Conservation (phyloP, 2,329 filamentous ascomycete species). For the Tolypocladium nubicola region DNA sequence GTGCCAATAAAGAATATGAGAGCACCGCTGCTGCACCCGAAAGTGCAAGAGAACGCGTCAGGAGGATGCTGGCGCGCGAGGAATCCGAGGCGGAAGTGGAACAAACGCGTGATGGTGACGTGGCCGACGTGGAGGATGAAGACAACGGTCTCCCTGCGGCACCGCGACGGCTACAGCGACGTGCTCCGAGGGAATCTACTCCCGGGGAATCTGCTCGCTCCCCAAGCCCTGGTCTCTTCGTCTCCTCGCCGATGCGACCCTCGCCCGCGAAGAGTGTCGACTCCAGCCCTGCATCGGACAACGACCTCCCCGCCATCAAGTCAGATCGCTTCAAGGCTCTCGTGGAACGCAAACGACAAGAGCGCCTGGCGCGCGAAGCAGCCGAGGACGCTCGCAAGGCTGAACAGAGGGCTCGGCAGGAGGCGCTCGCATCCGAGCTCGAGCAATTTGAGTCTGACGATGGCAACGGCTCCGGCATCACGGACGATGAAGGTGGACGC, state of each 20-base stretch:
- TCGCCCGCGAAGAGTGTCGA: conserved; percentile 17
- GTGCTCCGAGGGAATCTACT: conserved; percentile 21
- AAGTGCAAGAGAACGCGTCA: conserved; percentile 30
- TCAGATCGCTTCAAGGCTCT: conserved; percentile 60
- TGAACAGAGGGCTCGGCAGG: conserved; percentile 28
- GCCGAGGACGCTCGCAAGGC: conserved; percentile 38
- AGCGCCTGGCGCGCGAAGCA: conserved; percentile 57
- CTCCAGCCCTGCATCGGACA: conserved; percentile 31
- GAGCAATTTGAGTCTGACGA: conserved; percentile 23
- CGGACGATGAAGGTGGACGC: conserved; percentile 52
- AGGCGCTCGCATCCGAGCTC: conserved; percentile 23
- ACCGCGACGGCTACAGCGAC: conserved; percentile 28
- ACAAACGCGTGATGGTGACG: conserved; percentile 16
- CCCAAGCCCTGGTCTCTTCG: conserved; percentile 40
- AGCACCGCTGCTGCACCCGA: conserved; percentile 11
- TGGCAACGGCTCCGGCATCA: conserved; percentile 39
- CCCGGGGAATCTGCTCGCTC: conserved; percentile 15
- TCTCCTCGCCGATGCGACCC: conserved; percentile 35
- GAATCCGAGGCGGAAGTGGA: conserved; percentile 12
- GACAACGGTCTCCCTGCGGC: conserved; percentile 30
- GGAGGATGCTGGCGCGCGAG: conserved; percentile 27
- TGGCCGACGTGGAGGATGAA: conserved; percentile 23
- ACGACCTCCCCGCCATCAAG: conserved; percentile 34
- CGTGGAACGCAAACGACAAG: conserved; percentile 61
- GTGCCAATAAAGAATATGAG: conserved; percentile 7